A percentile compares a stretch with the other conserved stretches of the same genome.
Evolutionary conservation across 2,329 filamentous ascomycete genomes (phyloP).

Genomic region (Ceratocystis cubensis): DNA sequence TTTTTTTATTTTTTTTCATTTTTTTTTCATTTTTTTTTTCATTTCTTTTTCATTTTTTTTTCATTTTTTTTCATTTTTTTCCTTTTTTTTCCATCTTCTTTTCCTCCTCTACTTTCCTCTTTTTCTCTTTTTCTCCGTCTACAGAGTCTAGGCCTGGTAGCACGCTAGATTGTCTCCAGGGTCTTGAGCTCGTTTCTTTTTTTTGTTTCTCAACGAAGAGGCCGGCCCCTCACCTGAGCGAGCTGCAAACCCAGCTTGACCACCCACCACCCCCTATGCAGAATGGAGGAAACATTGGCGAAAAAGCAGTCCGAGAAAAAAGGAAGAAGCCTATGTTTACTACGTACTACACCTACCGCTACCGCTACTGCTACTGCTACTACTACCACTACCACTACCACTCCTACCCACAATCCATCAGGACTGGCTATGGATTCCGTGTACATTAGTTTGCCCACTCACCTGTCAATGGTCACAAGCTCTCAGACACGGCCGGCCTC

Average conservation of each 20-base stretch:
- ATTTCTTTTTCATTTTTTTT: too few species aligned
- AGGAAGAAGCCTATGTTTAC: background rate
- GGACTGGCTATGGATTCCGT: background rate
- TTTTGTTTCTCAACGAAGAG: background rate
- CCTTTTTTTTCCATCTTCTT: too few species aligned
- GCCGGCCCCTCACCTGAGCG: background rate
- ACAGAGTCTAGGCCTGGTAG: background rate
- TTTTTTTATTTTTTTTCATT: too few species aligned
- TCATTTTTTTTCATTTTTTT: too few species aligned
- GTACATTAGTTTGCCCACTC: background rate
- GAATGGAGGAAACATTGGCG: background rate
- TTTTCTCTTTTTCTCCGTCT: too few species aligned
- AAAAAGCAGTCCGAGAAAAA: background rate
- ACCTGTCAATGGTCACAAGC: slow-evolving; percentile 10
- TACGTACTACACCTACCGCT: too few species aligned
- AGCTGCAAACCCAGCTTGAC: slow-evolving; percentile 5
- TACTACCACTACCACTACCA: background rate
- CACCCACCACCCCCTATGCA: background rate
- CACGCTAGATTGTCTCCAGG: background rate
- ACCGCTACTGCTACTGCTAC: background rate
- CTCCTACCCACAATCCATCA: background rate
- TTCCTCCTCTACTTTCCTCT: too few species aligned
- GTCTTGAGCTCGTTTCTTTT: background rate
- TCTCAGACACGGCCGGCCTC: slow-evolving; percentile 12
- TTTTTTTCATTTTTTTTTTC: too few species aligned